Evolutionary conservation across 768 basidiomycete genomes (phyloP).

Genomic region (Hericium rajendrae): DNA sequence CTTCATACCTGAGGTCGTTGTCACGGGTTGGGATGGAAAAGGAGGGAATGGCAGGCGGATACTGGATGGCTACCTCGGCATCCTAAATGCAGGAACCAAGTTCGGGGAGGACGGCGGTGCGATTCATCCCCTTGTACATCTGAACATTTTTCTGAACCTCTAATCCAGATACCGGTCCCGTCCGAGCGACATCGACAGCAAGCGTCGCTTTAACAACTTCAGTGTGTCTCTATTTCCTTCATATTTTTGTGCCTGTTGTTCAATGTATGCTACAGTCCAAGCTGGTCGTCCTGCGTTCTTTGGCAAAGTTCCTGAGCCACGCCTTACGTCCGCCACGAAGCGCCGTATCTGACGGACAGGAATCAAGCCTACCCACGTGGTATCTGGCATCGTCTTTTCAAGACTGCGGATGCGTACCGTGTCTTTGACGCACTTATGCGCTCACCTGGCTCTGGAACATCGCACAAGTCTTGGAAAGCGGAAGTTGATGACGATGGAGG

Average conservation of each 20-base stretch:
- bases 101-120: constrained; percentile 46
- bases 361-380: constrained; percentile 39
- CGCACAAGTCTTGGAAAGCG: background rate
- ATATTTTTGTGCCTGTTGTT: background rate
- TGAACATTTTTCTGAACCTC: constrained; percentile 11
- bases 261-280: constrained; percentile 46
- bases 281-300: constrained; percentile 62
- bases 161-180: constrained; percentile 21
- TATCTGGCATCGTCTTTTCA: constrained; percentile 55
- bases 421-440: constrained; percentile 42
- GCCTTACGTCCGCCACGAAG: constrained; percentile 25
- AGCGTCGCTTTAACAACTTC: constrained; percentile 56
- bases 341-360: constrained; percentile 1
- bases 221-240: constrained; percentile 29
- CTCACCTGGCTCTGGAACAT: constrained; percentile 11
- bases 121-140: background rate
- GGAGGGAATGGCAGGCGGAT: constrained; percentile 51
- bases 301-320: constrained; percentile 53
- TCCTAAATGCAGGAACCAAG: constrained; percentile 59
- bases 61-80: constrained; percentile 72
- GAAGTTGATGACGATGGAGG: constrained; percentile 22
- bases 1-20: constrained; percentile 54
- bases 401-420: constrained; percentile 37
- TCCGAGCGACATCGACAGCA: constrained; percentile 46
- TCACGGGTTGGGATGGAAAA: constrained; percentile 54